These are phyloP conservation scores for Trichophyton schoenleinii DNA, from an alignment of 2,329 filamentous ascomycete species.

Conservation along the genomic window DNA sequence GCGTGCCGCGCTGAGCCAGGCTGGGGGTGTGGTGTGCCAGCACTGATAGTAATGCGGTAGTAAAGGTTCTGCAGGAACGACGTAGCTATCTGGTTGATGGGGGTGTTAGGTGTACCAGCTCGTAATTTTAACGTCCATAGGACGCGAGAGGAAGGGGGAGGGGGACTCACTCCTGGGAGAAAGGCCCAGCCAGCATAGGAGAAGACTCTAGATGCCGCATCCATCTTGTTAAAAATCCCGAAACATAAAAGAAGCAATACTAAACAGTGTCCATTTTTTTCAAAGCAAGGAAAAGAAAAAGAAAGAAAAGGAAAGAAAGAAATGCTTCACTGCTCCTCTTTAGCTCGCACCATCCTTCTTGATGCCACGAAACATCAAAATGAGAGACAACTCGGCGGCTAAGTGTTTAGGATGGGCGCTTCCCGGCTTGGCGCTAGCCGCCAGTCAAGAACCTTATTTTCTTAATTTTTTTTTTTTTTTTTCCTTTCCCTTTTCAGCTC, in stretches of 20 bases:
- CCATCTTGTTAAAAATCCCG: background rate
- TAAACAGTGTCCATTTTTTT: background rate
- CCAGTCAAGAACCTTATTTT: conserved; percentile 3
- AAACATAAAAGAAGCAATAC: too few species aligned
- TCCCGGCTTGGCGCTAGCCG: background rate
- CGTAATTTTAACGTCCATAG: too few species aligned
- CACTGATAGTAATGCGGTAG: conserved; percentile 80
- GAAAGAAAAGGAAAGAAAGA: too few species aligned
- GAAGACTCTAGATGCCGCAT: conserved; percentile 28
- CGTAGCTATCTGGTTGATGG: conserved; percentile 52
- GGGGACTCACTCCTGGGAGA: conserved; percentile 43
- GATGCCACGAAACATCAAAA: background rate
- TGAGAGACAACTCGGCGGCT: background rate
- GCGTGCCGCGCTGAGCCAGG: conserved; percentile 56
- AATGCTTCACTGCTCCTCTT: background rate
- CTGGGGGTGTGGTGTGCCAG: conserved; percentile 63
- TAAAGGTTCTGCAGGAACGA: conserved; percentile 66
- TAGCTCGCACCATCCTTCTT: background rate
- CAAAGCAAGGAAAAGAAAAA: too few species aligned
- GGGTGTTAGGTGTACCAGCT: background rate
- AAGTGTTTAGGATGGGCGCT: background rate
- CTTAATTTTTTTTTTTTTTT: background rate
- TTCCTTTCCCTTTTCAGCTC: background rate
- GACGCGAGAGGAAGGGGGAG: background rate
- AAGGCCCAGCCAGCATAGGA: conserved; percentile 50